These are phyloP conservation scores for Trichoderma brevicompactum DNA, from an alignment of 2,329 filamentous ascomycete species.

Conservation along the genomic window DNA sequence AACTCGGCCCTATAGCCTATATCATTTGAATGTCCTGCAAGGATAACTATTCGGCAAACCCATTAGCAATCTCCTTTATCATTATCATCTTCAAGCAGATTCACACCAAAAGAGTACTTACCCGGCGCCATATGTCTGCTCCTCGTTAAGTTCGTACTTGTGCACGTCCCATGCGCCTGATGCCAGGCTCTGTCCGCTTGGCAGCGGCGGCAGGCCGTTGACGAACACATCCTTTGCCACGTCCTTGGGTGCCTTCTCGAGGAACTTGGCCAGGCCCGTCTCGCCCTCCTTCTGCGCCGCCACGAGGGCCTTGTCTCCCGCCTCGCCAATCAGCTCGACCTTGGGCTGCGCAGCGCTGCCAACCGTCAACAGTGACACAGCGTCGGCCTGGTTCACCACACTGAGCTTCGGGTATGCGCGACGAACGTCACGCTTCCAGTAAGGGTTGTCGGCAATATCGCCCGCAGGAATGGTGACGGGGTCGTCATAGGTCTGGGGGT, in stretches of 20 bases:
- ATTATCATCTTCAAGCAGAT: neutral
- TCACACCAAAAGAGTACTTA: conserved; percentile 51
- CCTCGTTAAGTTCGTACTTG: conserved; percentile 65
- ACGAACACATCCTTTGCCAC: conserved; percentile 69
- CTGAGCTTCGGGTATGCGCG: conserved; percentile 81
- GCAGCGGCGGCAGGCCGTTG: conserved; percentile 83
- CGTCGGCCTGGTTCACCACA: conserved; percentile 80
- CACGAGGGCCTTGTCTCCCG: conserved; percentile 67
- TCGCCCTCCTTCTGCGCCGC: conserved; percentile 75
- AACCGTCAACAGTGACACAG: conserved; percentile 81
- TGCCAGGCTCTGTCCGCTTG: conserved; percentile 66
- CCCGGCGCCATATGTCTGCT: conserved; percentile 73
- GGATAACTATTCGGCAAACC: conserved; percentile 56
- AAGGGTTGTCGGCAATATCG: conserved; percentile 51
- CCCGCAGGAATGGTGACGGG: conserved; percentile 62
- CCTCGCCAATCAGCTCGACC: conserved; percentile 75
- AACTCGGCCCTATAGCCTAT: conserved; percentile 27
- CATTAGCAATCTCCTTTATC: conserved; percentile 38
- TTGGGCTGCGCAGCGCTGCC: conserved; percentile 82
- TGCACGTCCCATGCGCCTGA: conserved; percentile 66
- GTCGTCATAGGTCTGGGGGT: conserved; percentile 47
- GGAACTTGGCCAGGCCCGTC: conserved; percentile 72
- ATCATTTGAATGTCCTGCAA: conserved; percentile 64
- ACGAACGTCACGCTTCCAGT: conserved; percentile 89
- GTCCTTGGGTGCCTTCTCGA: conserved; percentile 62